These are phyloP conservation scores for Prunus padus DNA, from an alignment of 306 rosid species.

Conservation along the genomic window DNA sequence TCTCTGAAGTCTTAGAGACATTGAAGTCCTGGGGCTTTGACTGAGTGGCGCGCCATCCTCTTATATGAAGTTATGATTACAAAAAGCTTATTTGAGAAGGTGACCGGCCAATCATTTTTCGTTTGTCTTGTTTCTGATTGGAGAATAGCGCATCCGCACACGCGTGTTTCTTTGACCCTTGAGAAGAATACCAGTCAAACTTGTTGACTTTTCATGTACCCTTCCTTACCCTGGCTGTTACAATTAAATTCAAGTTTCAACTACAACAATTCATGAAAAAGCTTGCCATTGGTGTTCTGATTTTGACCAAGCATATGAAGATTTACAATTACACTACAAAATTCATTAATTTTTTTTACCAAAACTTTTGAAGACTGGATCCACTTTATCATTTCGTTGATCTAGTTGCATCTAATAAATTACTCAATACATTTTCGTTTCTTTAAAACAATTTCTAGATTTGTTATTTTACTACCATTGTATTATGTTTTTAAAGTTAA, in stretches of 20 bases:
- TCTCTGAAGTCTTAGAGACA: background rate
- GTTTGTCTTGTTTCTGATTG: background rate
- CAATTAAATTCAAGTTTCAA: background rate
- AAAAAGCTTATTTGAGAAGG: background rate
- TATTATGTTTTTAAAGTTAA: no score
- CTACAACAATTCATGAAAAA: background rate
- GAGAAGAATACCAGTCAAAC: background rate
- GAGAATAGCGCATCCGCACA: background rate
- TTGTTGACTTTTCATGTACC: conserved; percentile 11
- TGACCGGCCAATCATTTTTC: conserved; percentile 2
- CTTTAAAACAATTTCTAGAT: no score
- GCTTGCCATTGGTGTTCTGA: background rate
- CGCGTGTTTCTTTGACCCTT: conserved; percentile 12
- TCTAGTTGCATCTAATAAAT: background rate
- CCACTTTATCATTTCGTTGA: background rate
- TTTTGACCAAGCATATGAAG: background rate
- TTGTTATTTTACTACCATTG: background rate
- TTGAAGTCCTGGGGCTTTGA: background rate
- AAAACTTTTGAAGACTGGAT: background rate
- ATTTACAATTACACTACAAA: background rate
- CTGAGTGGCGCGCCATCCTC: background rate
- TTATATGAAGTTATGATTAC: background rate
- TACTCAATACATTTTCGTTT: no score
- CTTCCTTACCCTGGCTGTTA: background rate
- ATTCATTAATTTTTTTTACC: background rate